Conservation (phyloP, 2,329 filamentous ascomycete species). For the Aureobasidium sp. region DNA sequence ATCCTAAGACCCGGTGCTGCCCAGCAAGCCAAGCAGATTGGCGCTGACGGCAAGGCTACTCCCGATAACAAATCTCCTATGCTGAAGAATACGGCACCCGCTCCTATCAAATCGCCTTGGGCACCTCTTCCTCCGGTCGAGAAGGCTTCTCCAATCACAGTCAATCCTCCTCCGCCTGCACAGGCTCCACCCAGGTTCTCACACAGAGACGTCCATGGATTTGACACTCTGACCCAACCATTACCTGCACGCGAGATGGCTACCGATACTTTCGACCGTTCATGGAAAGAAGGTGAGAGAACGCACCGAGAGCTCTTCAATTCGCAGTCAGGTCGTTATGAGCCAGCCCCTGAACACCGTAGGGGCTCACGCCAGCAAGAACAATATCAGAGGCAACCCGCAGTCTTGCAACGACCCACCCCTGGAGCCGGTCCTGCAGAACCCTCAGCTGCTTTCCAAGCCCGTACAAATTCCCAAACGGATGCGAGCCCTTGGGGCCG, state of each 20-base stretch:
- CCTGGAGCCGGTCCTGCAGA: constrained; percentile 65
- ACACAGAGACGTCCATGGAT: constrained; percentile 22
- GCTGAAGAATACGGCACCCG: constrained; percentile 61
- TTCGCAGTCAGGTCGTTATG: constrained; percentile 89
- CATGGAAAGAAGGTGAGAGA: constrained; percentile 65
- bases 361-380: constrained; percentile 64
- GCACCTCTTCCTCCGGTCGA: constrained; percentile 79
- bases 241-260: constrained; percentile 71
- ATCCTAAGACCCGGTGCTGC: constrained; percentile 43
- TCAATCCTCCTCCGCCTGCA: constrained; percentile 45
- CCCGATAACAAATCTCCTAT: constrained; percentile 60
- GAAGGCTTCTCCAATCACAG: constrained; percentile 61
- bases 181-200: constrained; percentile 21
- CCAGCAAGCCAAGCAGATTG: constrained; percentile 31
- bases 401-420: constrained; percentile 67
- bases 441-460: constrained; percentile 80
- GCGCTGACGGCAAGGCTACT: constrained; percentile 46
- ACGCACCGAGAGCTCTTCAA: constrained; percentile 78
- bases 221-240: constrained; percentile 27
- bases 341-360: constrained; percentile 71
- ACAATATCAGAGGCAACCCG: constrained; percentile 60
- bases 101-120: constrained; percentile 85
- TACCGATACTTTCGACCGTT: constrained; percentile 85
- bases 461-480: constrained; percentile 59
- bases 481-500: constrained; percentile 58